Conservation (phyloP, 2,329 filamentous ascomycete species). For the Fusarium pseudonygamai region DNA sequence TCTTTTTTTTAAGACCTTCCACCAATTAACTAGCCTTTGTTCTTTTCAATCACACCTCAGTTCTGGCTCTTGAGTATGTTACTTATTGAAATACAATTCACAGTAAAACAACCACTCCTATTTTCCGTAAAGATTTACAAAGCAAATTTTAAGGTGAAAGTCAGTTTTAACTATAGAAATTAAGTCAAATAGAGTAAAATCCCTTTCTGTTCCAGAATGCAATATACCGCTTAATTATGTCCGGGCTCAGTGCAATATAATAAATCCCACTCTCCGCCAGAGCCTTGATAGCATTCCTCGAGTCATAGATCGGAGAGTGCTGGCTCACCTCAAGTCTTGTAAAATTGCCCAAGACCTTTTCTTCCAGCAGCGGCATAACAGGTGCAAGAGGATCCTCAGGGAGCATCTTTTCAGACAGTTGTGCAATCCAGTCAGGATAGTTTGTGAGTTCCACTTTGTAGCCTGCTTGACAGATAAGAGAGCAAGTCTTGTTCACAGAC, state of each 20-base stretch:
- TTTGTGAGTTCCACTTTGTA: neutral
- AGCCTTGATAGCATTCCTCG: neutral
- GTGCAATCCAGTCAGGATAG: neutral
- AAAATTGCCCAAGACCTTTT: neutral
- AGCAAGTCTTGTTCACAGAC: neutral
- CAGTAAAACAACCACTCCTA: accelerated
- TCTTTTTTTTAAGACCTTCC: neutral
- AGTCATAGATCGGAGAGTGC: neutral
- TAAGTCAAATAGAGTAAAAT: neutral
- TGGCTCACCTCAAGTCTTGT: constrained; percentile 5
- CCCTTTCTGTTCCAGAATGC: neutral
- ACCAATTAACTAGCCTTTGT: neutral
- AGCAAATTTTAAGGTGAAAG: neutral
- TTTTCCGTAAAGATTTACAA: neutral
- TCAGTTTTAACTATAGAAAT: accelerated
- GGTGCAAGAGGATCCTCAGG: neutral
- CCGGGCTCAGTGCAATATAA: neutral
- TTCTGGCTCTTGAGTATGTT: too few species aligned
- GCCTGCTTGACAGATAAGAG: neutral
- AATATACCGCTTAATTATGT: neutral
- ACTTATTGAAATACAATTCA: too few species aligned
- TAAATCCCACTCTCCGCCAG: neutral
- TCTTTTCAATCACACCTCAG: neutral
- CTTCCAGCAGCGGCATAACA: neutral
- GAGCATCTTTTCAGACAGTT: neutral